Evolutionary conservation across 768 basidiomycete species (phyloP).

Genomic region (Boletus reticulatus): DNA sequence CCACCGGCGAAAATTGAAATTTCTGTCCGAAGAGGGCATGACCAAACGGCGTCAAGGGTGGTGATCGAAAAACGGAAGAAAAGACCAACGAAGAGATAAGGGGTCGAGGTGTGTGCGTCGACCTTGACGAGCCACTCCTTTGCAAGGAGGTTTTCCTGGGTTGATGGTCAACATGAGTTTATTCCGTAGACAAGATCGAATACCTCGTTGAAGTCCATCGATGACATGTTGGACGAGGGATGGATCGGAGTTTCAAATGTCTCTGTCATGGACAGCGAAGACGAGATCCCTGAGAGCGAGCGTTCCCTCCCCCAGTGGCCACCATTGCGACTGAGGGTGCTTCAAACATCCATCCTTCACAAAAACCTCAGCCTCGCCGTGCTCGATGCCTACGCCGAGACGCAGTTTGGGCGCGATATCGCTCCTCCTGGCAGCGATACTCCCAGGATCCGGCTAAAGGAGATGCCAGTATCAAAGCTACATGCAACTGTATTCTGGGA

Average conservation of each 20-base stretch:
- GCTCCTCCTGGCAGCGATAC: slow-evolving; percentile 47
- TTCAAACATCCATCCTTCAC: slow-evolving; percentile 46
- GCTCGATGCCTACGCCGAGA: slow-evolving; percentile 59
- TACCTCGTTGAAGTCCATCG: slow-evolving; percentile 54
- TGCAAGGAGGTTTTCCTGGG: slow-evolving; percentile 54
- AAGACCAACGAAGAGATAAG: slow-evolving; percentile 69
- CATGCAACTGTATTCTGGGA: slow-evolving; percentile 80
- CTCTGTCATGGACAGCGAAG: slow-evolving; percentile 15
- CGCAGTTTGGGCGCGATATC: slow-evolving; percentile 74
- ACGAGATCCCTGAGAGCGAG: slow-evolving; percentile 51
- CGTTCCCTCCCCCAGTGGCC: slow-evolving; percentile 33
- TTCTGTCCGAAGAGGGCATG: slow-evolving; percentile 45
- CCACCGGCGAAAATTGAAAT: slow-evolving; percentile 53
- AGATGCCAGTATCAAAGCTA: slow-evolving; percentile 81
- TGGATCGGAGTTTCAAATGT: slow-evolving; percentile 25
- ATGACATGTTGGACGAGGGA: background rate
- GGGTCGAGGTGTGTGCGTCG: slow-evolving; percentile 55
- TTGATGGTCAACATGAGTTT: background rate
- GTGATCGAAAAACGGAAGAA: slow-evolving; percentile 4
- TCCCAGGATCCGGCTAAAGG: slow-evolving; percentile 72
- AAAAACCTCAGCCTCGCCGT: slow-evolving; percentile 52
- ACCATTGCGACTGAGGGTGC: slow-evolving; percentile 39
- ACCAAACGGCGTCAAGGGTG: slow-evolving; percentile 6
- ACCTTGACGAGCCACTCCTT: slow-evolving; percentile 77
- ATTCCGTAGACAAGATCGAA: background rate